Percentiles rank a stretch among this genome's conserved stretches.
These are phyloP conservation scores for Solanum ossicruentum DNA, from an alignment of 257 asterid species.

Conservation along the genomic window DNA sequence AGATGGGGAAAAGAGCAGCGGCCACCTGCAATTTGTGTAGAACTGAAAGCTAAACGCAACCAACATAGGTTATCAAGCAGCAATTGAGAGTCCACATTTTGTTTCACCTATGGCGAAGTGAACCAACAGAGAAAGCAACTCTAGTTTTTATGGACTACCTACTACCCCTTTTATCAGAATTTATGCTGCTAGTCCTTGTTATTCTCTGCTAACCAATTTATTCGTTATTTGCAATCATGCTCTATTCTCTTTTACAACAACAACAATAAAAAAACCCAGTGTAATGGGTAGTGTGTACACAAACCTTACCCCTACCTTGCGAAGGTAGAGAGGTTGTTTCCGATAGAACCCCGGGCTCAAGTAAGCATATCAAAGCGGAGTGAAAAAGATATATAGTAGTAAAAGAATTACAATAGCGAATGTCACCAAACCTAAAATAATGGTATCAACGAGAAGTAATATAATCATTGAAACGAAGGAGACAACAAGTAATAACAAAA, in stretches of 20 bases:
- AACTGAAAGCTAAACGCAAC: background rate
- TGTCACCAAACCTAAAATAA: background rate
- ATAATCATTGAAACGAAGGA: background rate
- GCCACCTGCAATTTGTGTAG: background rate
- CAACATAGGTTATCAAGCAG: background rate
- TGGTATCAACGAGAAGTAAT: background rate
- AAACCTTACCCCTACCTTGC: background rate
- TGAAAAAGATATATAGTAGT: background rate
- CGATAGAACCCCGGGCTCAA: background rate
- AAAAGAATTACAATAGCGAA: background rate
- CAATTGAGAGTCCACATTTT: background rate
- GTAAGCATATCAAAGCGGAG: background rate
- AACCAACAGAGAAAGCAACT: background rate
- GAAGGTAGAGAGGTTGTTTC: too few species aligned
- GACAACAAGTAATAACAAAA: background rate
- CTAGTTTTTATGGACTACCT: background rate
- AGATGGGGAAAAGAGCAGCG: background rate
- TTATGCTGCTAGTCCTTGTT: background rate
- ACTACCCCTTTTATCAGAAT: background rate
- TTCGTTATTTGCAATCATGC: background rate
- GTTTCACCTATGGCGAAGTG: background rate
- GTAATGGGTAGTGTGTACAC: background rate
- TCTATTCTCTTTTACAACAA: background rate
- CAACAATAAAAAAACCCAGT: background rate
- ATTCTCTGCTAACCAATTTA: background rate